Evolutionary conservation across 1,284 basidiomycete genomes (phyloP), one percentile per base, ranked within the genome.

Genomic region (Neonothopanus nambi): DNA sequence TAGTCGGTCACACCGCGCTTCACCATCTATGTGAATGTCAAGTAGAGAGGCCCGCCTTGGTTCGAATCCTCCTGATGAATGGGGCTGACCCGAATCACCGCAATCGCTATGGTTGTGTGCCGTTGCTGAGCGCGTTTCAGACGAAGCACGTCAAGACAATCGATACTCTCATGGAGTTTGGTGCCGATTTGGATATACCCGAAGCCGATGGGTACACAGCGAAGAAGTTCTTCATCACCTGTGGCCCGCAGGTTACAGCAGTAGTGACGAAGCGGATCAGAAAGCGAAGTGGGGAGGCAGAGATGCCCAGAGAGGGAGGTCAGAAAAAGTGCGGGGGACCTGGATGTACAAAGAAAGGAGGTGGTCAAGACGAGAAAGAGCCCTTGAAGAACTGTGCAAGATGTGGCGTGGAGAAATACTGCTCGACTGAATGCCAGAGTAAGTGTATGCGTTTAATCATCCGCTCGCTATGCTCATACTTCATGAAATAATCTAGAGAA

Each of bases 401-500:
- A 37, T 83, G 81, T 51, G 69, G 68, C 11, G 62, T 75, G 2
- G 68, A 68, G 4, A 66, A 75, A 28, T 84, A 81, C 56, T 85
- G 83, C 54, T 81, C 79, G 5, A 58, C 65, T 1, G 72, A 70
- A 21, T 84, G 83, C 57, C 82, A 84, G 65, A 64, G 81, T 81
- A 57, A 9, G 77, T 69, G 30, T 33, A 13, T n/a, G n/a, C n/a
- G n/a, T n/a, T 13, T 13, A 33, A 9, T 21, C 13, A 46, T 15
- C 36, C 30, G 11, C 18, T 48, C 33, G 24, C 41, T n/a, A 6
- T 50, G 35, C 36, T 17, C 17, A 21, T n/a, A n/a, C n/a, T n/a
- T n/a, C n/a, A n/a, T n/a, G n/a, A n/a, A n/a, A n/a, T n/a, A 17
- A 9, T 20, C 12, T 57, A 81, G 79, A 65, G n/a, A 60, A 62